Evolutionary conservation across 1,284 basidiomycete genomes (phyloP).

Genomic region (Pascua guehoae): DNA sequence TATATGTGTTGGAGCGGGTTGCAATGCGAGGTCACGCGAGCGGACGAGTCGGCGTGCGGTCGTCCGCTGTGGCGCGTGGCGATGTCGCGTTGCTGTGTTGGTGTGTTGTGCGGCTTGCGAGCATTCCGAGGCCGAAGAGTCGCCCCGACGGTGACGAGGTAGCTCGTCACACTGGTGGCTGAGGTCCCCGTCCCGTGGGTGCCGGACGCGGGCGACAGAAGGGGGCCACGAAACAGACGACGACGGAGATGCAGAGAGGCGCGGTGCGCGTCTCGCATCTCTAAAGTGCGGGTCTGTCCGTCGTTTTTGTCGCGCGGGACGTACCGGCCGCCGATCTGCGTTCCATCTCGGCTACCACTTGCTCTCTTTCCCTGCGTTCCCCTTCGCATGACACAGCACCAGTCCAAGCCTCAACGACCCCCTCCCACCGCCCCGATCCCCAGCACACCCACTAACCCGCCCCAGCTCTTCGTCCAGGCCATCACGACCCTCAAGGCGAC

Average conservation of each 20-base stretch:
- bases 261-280: no score
- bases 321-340: background rate
- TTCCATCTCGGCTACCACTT: background rate
- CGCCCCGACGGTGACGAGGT: no score
- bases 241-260: no score
- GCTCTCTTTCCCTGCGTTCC: background rate
- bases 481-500: conserved; percentile 21
- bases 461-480: conserved; percentile 23
- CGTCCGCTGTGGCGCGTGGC: background rate
- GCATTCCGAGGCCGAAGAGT: background rate
- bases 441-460: background rate
- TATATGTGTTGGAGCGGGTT: background rate
- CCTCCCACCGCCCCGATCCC: conserved; percentile 39
- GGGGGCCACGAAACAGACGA: no score
- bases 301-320: no score
- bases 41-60: background rate
- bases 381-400: background rate
- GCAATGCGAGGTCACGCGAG: background rate
- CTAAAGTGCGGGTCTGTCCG: no score
- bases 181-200: no score
- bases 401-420: conserved; percentile 11
- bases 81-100: background rate
- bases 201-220: no score
- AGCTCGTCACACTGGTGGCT: no score
- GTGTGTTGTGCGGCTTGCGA: background rate